Conservation (phyloP, 2,329 filamentous ascomycete species). For the Fusarium oligoseptatum region DNA sequence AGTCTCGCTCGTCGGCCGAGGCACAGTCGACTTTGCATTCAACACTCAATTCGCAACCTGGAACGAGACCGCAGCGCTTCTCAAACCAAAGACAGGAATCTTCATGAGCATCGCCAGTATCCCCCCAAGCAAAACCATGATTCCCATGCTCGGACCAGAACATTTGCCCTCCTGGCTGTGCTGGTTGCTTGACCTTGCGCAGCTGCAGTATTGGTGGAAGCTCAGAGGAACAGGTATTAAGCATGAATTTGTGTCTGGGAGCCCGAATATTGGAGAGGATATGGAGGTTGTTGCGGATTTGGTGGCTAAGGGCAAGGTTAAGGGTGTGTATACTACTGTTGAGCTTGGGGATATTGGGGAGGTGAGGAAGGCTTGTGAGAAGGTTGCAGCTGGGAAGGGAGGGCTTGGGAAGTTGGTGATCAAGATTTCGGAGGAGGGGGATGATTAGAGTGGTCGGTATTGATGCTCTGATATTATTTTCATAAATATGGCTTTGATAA, state of each 20-base stretch:
- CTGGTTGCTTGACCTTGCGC: slow-evolving; percentile 52
- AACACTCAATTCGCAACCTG: slow-evolving; percentile 61
- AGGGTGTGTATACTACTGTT: slow-evolving; percentile 56
- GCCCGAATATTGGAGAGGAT: slow-evolving; percentile 56
- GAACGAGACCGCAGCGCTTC: slow-evolving; percentile 54
- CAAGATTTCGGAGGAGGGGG: slow-evolving; percentile 29
- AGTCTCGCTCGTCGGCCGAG: slow-evolving; percentile 52
- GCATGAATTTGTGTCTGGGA: slow-evolving; percentile 61
- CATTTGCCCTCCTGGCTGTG: slow-evolving; percentile 55
- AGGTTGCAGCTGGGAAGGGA: slow-evolving; percentile 49
- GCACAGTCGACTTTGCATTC: slow-evolving; percentile 63
- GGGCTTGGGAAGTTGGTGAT: slow-evolving; percentile 48
- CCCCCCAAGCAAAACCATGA: slow-evolving; percentile 49
- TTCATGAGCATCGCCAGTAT: slow-evolving; percentile 58
- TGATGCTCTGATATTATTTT: too few species aligned
- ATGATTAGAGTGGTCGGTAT: not conserved
- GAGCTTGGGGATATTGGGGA: slow-evolving; percentile 58
- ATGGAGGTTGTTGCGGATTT: slow-evolving; percentile 57
- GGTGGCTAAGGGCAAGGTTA: slow-evolving; percentile 59
- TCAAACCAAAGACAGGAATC: slow-evolving; percentile 54
- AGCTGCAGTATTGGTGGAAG: slow-evolving; percentile 58
- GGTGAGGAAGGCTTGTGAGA: slow-evolving; percentile 56
- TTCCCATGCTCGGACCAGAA: slow-evolving; percentile 49
- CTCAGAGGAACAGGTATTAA: slow-evolving; percentile 59
- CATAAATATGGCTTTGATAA: too few species aligned